Conservation (phyloP, 306 rosid species). For the Carpinus viminea region DNA sequence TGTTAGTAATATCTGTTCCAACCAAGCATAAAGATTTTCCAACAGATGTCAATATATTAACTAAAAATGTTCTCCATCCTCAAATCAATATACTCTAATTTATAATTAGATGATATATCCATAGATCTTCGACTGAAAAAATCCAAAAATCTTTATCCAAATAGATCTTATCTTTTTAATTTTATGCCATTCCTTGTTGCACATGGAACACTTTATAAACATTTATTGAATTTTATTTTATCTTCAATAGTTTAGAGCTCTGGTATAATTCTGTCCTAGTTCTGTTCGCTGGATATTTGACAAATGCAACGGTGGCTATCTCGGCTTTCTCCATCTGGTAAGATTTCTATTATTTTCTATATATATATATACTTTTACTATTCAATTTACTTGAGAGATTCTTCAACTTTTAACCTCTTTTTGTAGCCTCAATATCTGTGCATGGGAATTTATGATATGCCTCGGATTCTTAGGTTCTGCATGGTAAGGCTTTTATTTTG, state of each 20-base stretch:
- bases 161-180: too few relatives aligned
- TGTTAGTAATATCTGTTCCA: too few relatives aligned
- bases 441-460: constrained; percentile 64
- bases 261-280: constrained; percentile 58
- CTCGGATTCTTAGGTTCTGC: constrained; percentile 55
- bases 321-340: constrained; percentile 65
- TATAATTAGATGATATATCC: not conserved
- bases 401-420: not conserved
- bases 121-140: not conserved
- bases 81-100: not conserved
- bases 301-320: constrained; percentile 49
- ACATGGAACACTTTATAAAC: not conserved
- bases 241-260: constrained; percentile 45
- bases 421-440: constrained; percentile 53
- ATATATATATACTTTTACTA: not conserved
- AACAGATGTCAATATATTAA: too few relatives aligned
- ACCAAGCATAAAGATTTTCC: too few relatives aligned
- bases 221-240: not conserved
- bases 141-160: not conserved
- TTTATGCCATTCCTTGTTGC: not conserved
- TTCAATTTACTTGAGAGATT: constrained; percentile 8
- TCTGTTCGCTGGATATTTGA: constrained; percentile 48
- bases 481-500: constrained; percentile 30
- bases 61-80: too few relatives aligned
- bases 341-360: not conserved